These are phyloP conservation scores for Filobasidium wieringae DNA, from an alignment of 768 basidiomycete genomes.

Conservation along the genomic window DNA sequence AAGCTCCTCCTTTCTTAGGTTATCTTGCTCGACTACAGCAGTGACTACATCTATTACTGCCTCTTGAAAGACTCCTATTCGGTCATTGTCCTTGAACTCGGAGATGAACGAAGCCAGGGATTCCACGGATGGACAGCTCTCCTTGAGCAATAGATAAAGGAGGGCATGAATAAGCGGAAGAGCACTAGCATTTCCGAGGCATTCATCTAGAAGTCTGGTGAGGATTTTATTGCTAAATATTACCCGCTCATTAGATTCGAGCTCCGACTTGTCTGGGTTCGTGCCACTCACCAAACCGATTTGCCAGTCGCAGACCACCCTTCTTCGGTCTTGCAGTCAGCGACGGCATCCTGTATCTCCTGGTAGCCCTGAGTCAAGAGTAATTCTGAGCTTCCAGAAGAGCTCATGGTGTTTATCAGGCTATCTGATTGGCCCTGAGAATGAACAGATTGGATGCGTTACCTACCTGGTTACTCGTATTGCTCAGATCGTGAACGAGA, in stretches of 20 bases:
- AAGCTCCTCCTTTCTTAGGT: slow-evolving; percentile 2
- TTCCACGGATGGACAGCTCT: neutral
- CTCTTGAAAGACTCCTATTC: slow-evolving; percentile 1
- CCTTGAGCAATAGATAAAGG: slow-evolving; percentile 1
- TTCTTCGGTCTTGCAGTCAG: neutral
- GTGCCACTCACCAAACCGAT: neutral
- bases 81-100: neutral
- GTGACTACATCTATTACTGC: slow-evolving; percentile 13
- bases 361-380: neutral
- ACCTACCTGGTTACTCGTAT: no score
- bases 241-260: neutral
- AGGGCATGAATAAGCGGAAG: neutral
- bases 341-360: neutral
- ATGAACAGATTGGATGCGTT: no score
- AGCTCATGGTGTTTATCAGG: no score
- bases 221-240: neutral
- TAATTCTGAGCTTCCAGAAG: no score
- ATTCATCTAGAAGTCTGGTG: neutral
- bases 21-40: slow-evolving; percentile 8
- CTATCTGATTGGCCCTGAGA: no score
- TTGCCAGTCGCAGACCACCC: neutral
- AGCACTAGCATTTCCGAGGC: neutral
- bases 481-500: no score
- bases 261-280: neutral
- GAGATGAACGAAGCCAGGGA: neutral